Evolutionary conservation across 2,329 filamentous ascomycete species (phyloP).

Genomic region (Clarireedia monteithiana): DNA sequence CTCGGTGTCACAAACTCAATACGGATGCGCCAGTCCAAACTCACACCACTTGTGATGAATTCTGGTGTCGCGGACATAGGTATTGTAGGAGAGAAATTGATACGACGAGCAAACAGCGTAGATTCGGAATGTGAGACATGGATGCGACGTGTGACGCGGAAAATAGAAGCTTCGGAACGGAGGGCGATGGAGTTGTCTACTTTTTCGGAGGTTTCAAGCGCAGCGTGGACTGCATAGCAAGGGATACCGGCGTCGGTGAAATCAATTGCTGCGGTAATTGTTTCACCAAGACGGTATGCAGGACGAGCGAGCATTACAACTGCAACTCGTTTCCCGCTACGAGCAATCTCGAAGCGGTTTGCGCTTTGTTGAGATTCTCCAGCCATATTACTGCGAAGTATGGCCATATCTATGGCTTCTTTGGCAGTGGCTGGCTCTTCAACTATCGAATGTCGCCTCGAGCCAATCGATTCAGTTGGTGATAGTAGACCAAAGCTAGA

Average conservation of each 20-base stretch:
- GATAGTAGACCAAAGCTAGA: constrained; percentile 58
- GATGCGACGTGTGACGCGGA: constrained; percentile 76
- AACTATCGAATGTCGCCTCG: constrained; percentile 46
- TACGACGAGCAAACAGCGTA: constrained; percentile 69
- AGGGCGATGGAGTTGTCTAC: constrained; percentile 75
- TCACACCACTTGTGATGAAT: constrained; percentile 84
- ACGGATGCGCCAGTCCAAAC: constrained; percentile 78
- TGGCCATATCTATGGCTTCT: constrained; percentile 85
- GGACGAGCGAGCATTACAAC: constrained; percentile 84
- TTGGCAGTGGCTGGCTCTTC: constrained; percentile 59
- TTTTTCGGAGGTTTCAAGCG: constrained; percentile 80
- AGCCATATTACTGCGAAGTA: constrained; percentile 70
- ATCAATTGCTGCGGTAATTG: constrained; percentile 76
- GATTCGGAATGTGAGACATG: constrained; percentile 75
- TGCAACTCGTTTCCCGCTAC: constrained; percentile 84
- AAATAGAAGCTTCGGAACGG: constrained; percentile 76
- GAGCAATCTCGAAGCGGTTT: constrained; percentile 93
- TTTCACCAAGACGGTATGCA: constrained; percentile 82
- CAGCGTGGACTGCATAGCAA: constrained; percentile 77
- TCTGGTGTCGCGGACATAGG: constrained; percentile 80
- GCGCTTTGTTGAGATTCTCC: constrained; percentile 64
- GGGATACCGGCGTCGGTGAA: constrained; percentile 70
- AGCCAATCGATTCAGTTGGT: constrained; percentile 52
- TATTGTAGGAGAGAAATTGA: constrained; percentile 77
- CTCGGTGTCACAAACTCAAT: constrained; percentile 87